Percentiles rank a stretch among this genome's conserved stretches.
phyloP scores from a whole-genome alignment of 2,329 filamentous ascomycete genomes.

The Sphaceloma murrayae region DNA sequence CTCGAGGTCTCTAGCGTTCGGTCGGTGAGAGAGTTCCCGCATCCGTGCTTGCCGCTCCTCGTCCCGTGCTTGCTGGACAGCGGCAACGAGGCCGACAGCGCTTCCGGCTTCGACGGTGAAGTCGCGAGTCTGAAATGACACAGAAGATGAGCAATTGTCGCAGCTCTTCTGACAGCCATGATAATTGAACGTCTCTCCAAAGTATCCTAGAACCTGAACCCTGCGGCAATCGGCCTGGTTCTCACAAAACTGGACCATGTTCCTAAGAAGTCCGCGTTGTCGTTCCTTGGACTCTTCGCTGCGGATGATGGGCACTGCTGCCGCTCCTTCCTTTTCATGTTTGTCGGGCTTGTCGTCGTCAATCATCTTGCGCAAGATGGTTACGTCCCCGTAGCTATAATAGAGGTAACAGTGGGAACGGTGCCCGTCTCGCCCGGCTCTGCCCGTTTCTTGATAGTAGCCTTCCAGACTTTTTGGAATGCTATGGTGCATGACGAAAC shows the following conservation, averaged over 20 bases:
- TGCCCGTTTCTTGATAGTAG: constrained; percentile 96
- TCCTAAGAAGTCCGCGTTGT: constrained; percentile 74
- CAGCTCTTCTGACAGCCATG: constrained; percentile 65
- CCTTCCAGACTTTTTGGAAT: constrained; percentile 93
- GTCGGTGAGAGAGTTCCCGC: background rate
- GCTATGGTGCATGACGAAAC: constrained; percentile 89
- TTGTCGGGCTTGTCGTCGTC: constrained; percentile 50
- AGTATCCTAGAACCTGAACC: constrained; percentile 84
- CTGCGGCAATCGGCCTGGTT: constrained; percentile 81
- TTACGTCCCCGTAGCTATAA: constrained; percentile 71
- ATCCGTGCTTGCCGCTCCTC: constrained; percentile 5
- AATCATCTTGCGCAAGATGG: constrained; percentile 69
- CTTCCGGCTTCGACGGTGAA: constrained; percentile 65
- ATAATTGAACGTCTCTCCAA: constrained; percentile 71
- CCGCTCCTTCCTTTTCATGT: constrained; percentile 50
- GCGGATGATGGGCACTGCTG: constrained; percentile 1
- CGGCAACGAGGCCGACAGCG: constrained; percentile 58
- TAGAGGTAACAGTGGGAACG: constrained; percentile 83
- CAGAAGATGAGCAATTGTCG: constrained; percentile 76
- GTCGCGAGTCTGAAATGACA: constrained; percentile 63
- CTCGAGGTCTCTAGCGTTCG: constrained; percentile 5
- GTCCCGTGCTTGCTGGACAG: constrained; percentile 39
- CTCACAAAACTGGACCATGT: constrained; percentile 80
- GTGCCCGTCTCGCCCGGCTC: constrained; percentile 83
- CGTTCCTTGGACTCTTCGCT: constrained; percentile 70